Evolutionary conservation across 192 early-diverging fungal species (phyloP), one percentile per base, ranked within the genome.

Genomic region (Rhizophagus prolifer): DNA sequence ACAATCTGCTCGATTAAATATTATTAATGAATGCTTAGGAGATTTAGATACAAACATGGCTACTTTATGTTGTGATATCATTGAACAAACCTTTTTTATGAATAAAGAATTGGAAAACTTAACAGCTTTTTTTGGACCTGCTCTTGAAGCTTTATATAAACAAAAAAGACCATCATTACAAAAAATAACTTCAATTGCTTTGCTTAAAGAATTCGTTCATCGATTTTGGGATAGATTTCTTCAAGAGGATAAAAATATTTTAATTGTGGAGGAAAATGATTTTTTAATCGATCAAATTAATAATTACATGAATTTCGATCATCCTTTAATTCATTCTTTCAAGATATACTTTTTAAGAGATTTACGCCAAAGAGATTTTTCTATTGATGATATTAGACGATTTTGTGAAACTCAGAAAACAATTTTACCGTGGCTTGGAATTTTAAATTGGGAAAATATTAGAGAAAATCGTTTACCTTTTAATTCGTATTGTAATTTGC

Each of bases 201-300:
- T 72, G 21, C 16, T 78, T 10, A 78, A 78, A 64, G 58, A 73
- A 63, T 78, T 78, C 47, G 34, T 78, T 31, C 72, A 23, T 50
- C n/a, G 63, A 58, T 59, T 78, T 12, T 54, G 71, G 62, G 50
- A 72, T 19, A 28, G 25, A 13, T 30, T 23, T 36, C 5, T 47
- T 36, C 36, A 28, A 19, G 70, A 78, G 14, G 30, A 70, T 21
- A n/a, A 16, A 3, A 63, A 13, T 16, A 23, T 10, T 30, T 26
- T 10, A 0, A 36, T 36, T 36, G 36, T 7, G 8, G 25, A 58
- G n/a, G 31, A 23, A 3, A 31, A 34, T 8, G 21, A 73, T 26
- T 70, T 77, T 36, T 58, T 74, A 28, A 71, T 46, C 1, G 12
- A 62, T 4, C n/a, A 74, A 23, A 44, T 79, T 26, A 79, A 74